phyloP scores from a whole-genome alignment of 1,284 basidiomycete genomes.

The Sporisorium iseilematis-ciliati region DNA sequence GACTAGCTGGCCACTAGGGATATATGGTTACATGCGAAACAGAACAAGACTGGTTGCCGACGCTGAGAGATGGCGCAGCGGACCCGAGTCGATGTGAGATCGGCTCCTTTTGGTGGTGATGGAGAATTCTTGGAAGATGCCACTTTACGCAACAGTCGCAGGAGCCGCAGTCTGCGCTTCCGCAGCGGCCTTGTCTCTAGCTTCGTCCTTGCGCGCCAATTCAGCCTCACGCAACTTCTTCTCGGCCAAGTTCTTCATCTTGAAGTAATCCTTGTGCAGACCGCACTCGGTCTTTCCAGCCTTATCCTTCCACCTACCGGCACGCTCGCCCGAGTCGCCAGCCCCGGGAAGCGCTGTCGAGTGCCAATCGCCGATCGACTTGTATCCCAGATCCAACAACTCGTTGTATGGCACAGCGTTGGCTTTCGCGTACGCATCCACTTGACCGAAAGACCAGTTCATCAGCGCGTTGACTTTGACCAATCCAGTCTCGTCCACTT shows the following conservation, averaged over 20 bases:
- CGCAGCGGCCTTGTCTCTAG: constrained; percentile 41
- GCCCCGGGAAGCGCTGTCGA: constrained; percentile 79
- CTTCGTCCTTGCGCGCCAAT: constrained; percentile 58
- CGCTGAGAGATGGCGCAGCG: not conserved
- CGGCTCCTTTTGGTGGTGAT: constrained; percentile 13
- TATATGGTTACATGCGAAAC: constrained; percentile 38
- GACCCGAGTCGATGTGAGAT: not conserved
- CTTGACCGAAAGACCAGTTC: constrained; percentile 86
- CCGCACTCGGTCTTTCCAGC: constrained; percentile 93
- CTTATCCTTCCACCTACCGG: constrained; percentile 90
- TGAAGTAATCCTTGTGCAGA: constrained; percentile 75
- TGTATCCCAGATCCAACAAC: constrained; percentile 90
- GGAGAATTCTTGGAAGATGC: too few relatives aligned
- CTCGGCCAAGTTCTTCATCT: constrained; percentile 64
- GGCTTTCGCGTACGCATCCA: constrained; percentile 86
- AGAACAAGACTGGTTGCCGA: not conserved
- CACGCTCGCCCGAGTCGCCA: constrained; percentile 78
- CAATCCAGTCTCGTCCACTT: constrained; percentile 90
- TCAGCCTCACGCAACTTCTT: constrained; percentile 65
- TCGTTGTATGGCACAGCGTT: constrained; percentile 90
- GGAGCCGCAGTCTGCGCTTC: constrained; percentile 3
- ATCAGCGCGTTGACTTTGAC: constrained; percentile 96
- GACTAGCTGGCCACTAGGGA: constrained; percentile 11
- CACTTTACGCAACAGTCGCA: constrained; percentile 1
- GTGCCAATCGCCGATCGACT: constrained; percentile 96